Conservation (phyloP, 257 asterid genomes). For the Verbascum thapsus region DNA sequence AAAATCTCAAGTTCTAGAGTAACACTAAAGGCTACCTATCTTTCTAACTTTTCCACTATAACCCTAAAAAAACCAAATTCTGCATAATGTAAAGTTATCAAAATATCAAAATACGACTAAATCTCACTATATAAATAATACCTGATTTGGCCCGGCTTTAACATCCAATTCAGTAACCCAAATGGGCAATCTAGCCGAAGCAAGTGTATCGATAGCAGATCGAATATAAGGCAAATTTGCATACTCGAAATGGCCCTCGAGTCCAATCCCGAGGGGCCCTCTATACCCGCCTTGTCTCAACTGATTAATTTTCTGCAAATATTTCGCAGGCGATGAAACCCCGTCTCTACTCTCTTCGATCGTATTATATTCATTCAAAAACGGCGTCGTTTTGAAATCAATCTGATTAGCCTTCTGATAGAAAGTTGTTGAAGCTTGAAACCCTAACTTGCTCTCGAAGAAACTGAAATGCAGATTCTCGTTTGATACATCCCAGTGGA, state of each 20-base stretch:
- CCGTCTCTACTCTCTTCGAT: slow-evolving; percentile 50
- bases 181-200: slow-evolving; percentile 54
- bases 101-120: too few species aligned
- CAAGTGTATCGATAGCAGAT: slow-evolving; percentile 51
- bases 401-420: slow-evolving; percentile 37
- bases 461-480: slow-evolving; percentile 47
- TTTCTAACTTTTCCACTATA: too few species aligned
- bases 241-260: slow-evolving; percentile 50
- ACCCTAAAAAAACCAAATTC: too few species aligned
- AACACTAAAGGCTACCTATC: too few species aligned
- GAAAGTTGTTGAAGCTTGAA: slow-evolving; percentile 28
- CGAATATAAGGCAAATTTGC: slow-evolving; percentile 46
- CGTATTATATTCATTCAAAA: slow-evolving; percentile 66
- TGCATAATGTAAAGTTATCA: too few species aligned
- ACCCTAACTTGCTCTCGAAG: slow-evolving; percentile 49
- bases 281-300: slow-evolving; percentile 47
- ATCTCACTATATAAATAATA: background rate
- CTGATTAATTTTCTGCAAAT: slow-evolving; percentile 41
- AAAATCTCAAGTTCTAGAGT: too few species aligned
- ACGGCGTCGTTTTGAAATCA: slow-evolving; percentile 46
- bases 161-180: slow-evolving; percentile 81
- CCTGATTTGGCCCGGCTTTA: slow-evolving; percentile 42
- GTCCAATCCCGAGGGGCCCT: slow-evolving; percentile 65
- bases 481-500: slow-evolving; percentile 57
- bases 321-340: slow-evolving; percentile 43